A percentile compares a stretch with the other conserved stretches of the same genome.
Conservation (phyloP, 768 basidiomycete species). For the Tylopilus vinaceipallidus region DNA sequence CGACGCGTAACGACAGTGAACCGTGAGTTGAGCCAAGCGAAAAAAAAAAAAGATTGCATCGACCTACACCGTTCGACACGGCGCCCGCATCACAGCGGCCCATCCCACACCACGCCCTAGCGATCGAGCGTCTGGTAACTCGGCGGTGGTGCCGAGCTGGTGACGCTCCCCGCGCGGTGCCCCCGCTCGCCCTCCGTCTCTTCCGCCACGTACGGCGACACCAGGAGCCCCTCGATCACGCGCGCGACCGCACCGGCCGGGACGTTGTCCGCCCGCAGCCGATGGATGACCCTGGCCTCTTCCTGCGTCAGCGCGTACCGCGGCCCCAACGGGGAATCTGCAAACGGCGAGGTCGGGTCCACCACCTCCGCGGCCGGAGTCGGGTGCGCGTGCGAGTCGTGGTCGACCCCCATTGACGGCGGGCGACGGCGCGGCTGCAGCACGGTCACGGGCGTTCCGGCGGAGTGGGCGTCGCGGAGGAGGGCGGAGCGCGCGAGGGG, state of each 20-base stretch:
- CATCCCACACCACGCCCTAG: too few species aligned
- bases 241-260: conserved; percentile 16
- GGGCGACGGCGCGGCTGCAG: conserved; percentile 5
- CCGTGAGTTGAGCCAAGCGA: too few species aligned
- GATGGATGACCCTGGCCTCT: conserved; percentile 14
- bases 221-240: conserved; percentile 10
- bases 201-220: background rate
- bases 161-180: background rate
- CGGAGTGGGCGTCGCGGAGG: conserved; percentile 10
- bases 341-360: background rate
- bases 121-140: conserved; percentile 18
- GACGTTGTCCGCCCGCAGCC: conserved; percentile 7
- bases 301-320: conserved; percentile 8
- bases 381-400: too few species aligned
- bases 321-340: background rate
- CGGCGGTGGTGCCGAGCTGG: conserved; percentile 13
- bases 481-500: conserved; percentile 10
- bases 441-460: background rate
- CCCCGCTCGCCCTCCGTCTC: background rate
- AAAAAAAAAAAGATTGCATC: too few species aligned
- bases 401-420: too few species aligned
- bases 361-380: background rate
- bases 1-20: too few species aligned
- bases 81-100: too few species aligned
- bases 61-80: too few species aligned